A percentile compares a stretch with the other conserved stretches of the same genome.
These are phyloP conservation scores for Backusella parvicylindrica DNA, from an alignment of 192 early-diverging fungal genomes.

Conservation along the genomic window DNA sequence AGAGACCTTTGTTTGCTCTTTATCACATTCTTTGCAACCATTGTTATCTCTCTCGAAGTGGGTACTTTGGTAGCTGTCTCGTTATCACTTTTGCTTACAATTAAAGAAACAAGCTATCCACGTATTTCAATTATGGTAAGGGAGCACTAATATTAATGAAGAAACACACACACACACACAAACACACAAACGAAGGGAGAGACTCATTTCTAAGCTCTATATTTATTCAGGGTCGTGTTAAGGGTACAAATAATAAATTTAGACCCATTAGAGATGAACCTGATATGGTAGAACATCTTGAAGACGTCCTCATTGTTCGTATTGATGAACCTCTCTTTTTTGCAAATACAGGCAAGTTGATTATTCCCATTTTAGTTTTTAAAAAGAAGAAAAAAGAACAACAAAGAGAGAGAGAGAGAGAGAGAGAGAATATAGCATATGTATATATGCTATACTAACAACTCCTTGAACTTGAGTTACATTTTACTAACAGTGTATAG, in stretches of 20 bases:
- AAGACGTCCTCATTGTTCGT: constrained; percentile 83
- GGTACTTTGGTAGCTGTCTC: constrained; percentile 91
- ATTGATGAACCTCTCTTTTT: constrained; percentile 95
- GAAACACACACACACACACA: not conserved
- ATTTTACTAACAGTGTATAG: not conserved
- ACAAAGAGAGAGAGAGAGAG: not conserved
- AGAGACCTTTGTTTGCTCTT: constrained; percentile 79
- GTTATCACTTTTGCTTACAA: constrained; percentile 83
- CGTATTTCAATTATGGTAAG: constrained; percentile 72
- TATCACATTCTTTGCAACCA: constrained; percentile 89
- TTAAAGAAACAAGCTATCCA: constrained; percentile 88
- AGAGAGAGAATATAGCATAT: not conserved
- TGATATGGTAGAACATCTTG: constrained; percentile 67
- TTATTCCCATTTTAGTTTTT: not conserved
- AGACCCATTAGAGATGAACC: constrained; percentile 62
- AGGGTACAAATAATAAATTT: constrained; percentile 64
- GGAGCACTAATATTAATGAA: not conserved
- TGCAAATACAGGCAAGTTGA: constrained; percentile 71
- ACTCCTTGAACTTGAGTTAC: not conserved
- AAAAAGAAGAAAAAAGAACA: not conserved
- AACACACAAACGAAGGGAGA: not conserved
- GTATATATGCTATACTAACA: not conserved
- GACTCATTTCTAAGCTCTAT: not conserved
- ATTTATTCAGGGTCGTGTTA: constrained; percentile 44
- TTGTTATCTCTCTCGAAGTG: constrained; percentile 85